Percentiles rank a stretch among this genome's conserved stretches.
Conservation (phyloP, 1,284 basidiomycete genomes). For the Malassezia vespertilionis region DNA sequence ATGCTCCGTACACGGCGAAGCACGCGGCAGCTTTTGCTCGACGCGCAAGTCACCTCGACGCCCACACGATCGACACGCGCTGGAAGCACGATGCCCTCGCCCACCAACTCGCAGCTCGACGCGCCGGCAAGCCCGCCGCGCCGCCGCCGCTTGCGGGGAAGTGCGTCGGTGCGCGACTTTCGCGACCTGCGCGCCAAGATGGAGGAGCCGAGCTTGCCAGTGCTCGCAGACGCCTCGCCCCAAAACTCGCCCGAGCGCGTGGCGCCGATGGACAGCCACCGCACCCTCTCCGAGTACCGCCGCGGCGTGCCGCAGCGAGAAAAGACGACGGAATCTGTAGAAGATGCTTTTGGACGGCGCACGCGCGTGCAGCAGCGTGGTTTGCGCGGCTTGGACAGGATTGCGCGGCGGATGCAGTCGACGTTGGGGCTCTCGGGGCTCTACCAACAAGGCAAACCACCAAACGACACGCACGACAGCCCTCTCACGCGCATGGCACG, state of each 20-base stretch:
- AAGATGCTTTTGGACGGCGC: slow-evolving; percentile 14
- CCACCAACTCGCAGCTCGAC: slow-evolving; percentile 3
- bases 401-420: slow-evolving; percentile 17
- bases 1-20: slow-evolving; percentile 14
- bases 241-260: background rate
- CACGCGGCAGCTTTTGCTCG: slow-evolving; percentile 18
- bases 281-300: slow-evolving; percentile 42
- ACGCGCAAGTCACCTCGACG: slow-evolving; percentile 18
- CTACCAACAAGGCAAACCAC: slow-evolving; percentile 6
- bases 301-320: slow-evolving; percentile 18
- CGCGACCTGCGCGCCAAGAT: slow-evolving; percentile 6
- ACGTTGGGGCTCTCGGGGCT: slow-evolving; percentile 11
- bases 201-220: slow-evolving; percentile 7
- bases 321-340: background rate
- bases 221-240: slow-evolving; percentile 2
- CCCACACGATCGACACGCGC: slow-evolving; percentile 7
- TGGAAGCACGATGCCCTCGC: background rate
- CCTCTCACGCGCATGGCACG: background rate
- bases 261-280: slow-evolving; percentile 23
- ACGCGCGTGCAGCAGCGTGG: slow-evolving; percentile 4
- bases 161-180: slow-evolving; percentile 17
- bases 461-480: background rate
- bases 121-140: slow-evolving; percentile 7
- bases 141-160: slow-evolving; percentile 2
- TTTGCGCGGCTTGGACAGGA: background rate